These are phyloP conservation scores for Mycena rebaudengoi DNA, from an alignment of 768 basidiomycete genomes.

Conservation along the genomic window DNA sequence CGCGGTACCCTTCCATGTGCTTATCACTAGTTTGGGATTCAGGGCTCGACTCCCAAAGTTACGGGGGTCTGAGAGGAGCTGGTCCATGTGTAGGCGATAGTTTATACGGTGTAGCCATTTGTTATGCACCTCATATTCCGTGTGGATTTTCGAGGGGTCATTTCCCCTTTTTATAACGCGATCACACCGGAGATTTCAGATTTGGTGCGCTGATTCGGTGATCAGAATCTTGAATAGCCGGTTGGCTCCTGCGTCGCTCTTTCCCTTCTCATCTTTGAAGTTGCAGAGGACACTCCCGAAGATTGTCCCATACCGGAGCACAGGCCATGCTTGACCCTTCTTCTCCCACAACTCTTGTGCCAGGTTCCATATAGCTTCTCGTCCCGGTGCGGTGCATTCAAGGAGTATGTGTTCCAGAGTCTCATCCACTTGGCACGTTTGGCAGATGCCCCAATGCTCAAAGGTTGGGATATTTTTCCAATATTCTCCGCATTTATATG, in stretches of 20 bases:
- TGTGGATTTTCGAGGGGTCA: background rate
- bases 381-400: constrained; percentile 8
- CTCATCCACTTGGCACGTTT: background rate
- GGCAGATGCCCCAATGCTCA: background rate
- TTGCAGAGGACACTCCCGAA: constrained; percentile 8
- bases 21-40: background rate
- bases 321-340: background rate
- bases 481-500: constrained; percentile 1
- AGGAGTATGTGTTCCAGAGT: constrained; percentile 15
- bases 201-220: background rate
- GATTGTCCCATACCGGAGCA: constrained; percentile 3
- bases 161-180: too few species aligned
- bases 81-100: background rate
- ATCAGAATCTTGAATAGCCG: background rate
- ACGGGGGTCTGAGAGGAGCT: background rate
- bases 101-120: background rate
- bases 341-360: constrained; percentile 12
- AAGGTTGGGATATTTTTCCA: background rate
- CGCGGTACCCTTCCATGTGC: background rate
- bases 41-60: background rate
- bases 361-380: constrained; percentile 9
- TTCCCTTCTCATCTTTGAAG: too few species aligned
- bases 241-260: background rate
- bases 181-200: background rate
- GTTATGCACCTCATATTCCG: background rate